phyloP scores from a whole-genome alignment of 75 land plant species.

The Selaginella moellendorffii region DNA sequence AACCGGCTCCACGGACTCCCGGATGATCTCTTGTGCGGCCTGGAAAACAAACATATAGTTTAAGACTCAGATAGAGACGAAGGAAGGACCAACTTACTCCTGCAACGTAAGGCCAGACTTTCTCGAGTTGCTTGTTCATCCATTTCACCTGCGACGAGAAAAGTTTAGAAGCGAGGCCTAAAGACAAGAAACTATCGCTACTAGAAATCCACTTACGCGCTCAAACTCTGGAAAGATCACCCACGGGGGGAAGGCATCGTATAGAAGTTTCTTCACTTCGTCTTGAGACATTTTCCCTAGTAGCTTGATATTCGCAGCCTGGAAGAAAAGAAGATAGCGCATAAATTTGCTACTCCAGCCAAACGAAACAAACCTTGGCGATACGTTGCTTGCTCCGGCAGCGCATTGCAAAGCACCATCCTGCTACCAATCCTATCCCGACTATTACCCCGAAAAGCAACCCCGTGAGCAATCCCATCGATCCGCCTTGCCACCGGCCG shows the following conservation, averaged over 20 bases:
- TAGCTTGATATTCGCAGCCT: slow-evolving; percentile 11
- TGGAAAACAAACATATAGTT: slow-evolving; percentile 11
- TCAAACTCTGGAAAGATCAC: slow-evolving; percentile 14
- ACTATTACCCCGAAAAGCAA: slow-evolving; percentile 47
- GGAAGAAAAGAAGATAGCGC: not conserved
- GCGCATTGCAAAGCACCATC: slow-evolving; percentile 40
- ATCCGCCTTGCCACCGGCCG: too few relatives aligned
- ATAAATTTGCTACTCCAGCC: not conserved
- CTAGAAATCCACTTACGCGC: slow-evolving; percentile 10
- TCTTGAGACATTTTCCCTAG: slow-evolving; percentile 5
- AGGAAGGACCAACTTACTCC: slow-evolving; percentile 34
- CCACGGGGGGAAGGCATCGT: slow-evolving; percentile 7
- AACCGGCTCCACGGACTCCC: slow-evolving; percentile 69
- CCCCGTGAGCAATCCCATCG: slow-evolving; percentile 66
- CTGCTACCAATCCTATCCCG: slow-evolving; percentile 67
- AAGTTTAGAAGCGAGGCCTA: not conserved
- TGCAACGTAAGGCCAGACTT: slow-evolving; percentile 90
- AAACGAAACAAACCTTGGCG: slow-evolving; percentile 38
- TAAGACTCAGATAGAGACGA: not conserved
- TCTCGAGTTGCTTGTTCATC: slow-evolving; percentile 74
- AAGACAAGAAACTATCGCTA: not conserved
- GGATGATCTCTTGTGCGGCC: slow-evolving; percentile 52
- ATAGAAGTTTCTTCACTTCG: slow-evolving; percentile 20
- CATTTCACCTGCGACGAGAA: slow-evolving; percentile 66
- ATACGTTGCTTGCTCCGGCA: slow-evolving; percentile 38